Base-by-base conservation (phyloP, 306 rosid species). In the barrel medic (Medicago truncatula) region DNA sequence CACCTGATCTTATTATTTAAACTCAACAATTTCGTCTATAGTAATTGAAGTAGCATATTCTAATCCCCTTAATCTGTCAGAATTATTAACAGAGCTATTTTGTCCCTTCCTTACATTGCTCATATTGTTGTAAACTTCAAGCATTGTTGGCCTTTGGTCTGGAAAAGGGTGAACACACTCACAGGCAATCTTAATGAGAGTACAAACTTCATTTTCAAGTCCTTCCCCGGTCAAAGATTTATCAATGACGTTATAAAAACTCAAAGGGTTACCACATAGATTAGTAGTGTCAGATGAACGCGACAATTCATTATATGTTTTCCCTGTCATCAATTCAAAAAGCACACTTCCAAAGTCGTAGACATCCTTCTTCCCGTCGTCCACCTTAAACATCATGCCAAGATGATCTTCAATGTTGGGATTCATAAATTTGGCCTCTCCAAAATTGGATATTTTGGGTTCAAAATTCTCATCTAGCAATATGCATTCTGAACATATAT, bases 331-430 rank as follows among this genome's bases (percentile, higher is more conserved):
- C 41, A 83, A 31, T 78, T 86, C 83, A 59, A 80, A 76, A 53
- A 86, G 75, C 6, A 83, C 60, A 52, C 66, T 78, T 9, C 89
- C 89, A 62, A 86, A 83, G 69, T 73, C 77, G 67, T 80, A 70
- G 0, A 86, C 85, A 78, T 86, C 87, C 69, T 78, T 78, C 87
- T 80, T 85, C 16, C 77, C 77, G 40, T 78, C 71, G 3, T 11
- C 23, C 9, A 9, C 81, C 5, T 36, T 6, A 70, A 77, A 59
- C 28, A 23, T 23, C 2, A 3, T 23, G 28, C 28, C 28, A 1
- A 23, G 28, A 23, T 2, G 28, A 23, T 23, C 28, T 2, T 23
- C 28, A 23, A 23, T 23, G 28, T 23, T 23, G 28, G 43, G 74
- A 31, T 49, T 52, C 60, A 70, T 70, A n/a, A 70, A 70, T 49